Conservation (phyloP, 441 rosid species). For the Erysimum cheiri region DNA sequence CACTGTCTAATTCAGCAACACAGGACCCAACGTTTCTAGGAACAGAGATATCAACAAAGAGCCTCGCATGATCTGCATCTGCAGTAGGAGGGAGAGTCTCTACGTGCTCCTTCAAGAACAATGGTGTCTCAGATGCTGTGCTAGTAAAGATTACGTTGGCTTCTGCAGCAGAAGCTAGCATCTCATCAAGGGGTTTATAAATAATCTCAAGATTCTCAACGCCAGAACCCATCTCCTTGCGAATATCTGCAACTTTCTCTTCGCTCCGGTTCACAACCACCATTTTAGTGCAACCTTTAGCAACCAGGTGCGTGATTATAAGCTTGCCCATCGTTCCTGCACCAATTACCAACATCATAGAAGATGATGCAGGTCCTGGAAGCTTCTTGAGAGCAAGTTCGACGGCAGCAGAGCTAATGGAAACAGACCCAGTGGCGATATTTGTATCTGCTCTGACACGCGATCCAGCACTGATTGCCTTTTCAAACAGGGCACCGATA, state of each 20-base stretch:
- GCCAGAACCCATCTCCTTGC: conserved; percentile 59
- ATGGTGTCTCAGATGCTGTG: conserved; percentile 71
- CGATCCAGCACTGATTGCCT: neutral
- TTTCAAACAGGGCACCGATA: neutral
- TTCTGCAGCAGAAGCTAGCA: neutral
- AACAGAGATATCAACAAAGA: conserved; percentile 6
- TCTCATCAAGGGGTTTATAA: conserved; percentile 58
- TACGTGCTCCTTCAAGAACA: conserved; percentile 67
- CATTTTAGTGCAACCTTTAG: conserved; percentile 73
- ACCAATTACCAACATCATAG: conserved; percentile 75
- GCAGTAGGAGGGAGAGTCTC: conserved; percentile 50
- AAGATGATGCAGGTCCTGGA: conserved; percentile 34
- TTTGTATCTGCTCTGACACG: neutral
- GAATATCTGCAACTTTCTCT: conserved; percentile 59
- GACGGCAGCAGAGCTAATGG: conserved; percentile 1
- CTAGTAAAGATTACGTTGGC: conserved; percentile 58
- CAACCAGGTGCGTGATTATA: conserved; percentile 78
- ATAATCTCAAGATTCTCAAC: conserved; percentile 65
- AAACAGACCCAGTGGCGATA: neutral
- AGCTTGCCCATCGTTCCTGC: conserved; percentile 93
- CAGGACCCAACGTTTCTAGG: conserved; percentile 8
- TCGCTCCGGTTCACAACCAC: conserved; percentile 50
- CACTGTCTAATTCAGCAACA: conserved; percentile 3
- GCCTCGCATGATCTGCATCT: neutral
- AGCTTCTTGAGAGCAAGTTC: conserved; percentile 2